phyloP scores from a whole-genome alignment of 2,329 filamentous ascomycete genomes.

The Xylariales sp. region DNA sequence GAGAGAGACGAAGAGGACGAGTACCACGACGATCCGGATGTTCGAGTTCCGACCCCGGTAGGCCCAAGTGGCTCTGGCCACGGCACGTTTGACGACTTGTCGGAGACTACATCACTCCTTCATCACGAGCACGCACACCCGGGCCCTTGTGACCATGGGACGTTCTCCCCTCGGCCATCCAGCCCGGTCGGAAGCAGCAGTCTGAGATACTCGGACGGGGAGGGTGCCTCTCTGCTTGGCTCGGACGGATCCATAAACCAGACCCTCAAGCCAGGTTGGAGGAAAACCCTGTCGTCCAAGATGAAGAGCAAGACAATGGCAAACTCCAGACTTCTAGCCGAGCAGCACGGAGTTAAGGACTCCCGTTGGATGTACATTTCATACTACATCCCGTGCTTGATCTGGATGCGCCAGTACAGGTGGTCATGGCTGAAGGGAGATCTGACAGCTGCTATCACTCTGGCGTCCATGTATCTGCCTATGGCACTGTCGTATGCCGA shows the following conservation, averaged over 20 bases:
- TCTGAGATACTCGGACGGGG: slow-evolving; percentile 18
- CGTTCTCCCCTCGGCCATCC: slow-evolving; percentile 65
- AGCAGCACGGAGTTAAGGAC: slow-evolving; percentile 69
- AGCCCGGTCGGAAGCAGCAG: slow-evolving; percentile 38
- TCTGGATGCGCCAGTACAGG: slow-evolving; percentile 86
- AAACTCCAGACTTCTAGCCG: slow-evolving; percentile 67
- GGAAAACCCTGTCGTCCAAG: slow-evolving; percentile 42
- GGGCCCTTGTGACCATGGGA: slow-evolving; percentile 64
- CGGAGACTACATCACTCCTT: slow-evolving; percentile 49
- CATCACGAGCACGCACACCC: slow-evolving; percentile 35
- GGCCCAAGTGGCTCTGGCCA: slow-evolving; percentile 13
- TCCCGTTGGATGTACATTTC: slow-evolving; percentile 78
- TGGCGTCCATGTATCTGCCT: slow-evolving; percentile 97
- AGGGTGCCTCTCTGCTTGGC: slow-evolving; percentile 23
- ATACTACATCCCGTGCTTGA: slow-evolving; percentile 89
- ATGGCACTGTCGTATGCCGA: slow-evolving; percentile 93
- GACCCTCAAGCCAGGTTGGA: slow-evolving; percentile 37
- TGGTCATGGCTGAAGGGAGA: slow-evolving; percentile 81
- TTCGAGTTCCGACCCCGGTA: slow-evolving; percentile 5
- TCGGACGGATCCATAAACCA: slow-evolving; percentile 31
- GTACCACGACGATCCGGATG: too few relatives aligned
- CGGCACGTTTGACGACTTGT: too few relatives aligned
- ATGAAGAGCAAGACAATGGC: slow-evolving; percentile 64
- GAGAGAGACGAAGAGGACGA: too few relatives aligned
- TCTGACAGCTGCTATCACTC: slow-evolving; percentile 82